Base-by-base conservation (phyloP, 441 rosid species). In the Macaranga tanarius region DNA sequence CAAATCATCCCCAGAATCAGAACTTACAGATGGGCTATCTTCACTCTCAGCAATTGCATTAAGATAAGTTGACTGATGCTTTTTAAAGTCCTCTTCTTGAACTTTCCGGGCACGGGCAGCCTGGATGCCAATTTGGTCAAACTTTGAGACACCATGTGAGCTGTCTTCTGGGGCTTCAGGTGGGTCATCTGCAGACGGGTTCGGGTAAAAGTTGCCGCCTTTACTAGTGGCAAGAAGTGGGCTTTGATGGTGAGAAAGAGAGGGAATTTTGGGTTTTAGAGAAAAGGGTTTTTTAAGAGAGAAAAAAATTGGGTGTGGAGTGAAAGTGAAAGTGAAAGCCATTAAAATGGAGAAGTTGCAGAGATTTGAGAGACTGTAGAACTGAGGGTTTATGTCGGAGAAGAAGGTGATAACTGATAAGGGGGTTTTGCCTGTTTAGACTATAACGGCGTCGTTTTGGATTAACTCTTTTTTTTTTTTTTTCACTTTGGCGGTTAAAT, bases 161-260 rank as follows among this genome's bases (percentile, higher is more conserved):
- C 84, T 28, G 97, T 91, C 99, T 55, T 92, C 97, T 0, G 93
- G 83, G 0, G 95, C 97, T 75, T 91, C 99, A 0, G 97, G 97
- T 0, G 97, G 99, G 77, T 95, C 99, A 65, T 89, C 90, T 64
- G 83, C 92, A 2, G 96, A 76, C 0, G 97, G 86, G 66, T 75
- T 82, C 7, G 98, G 96, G 72, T 86, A 83, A 16, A 82, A 88
- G 63, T 80, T 87, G 0, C 90, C 89, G 76, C 72, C 79, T 1
- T 80, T 86, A 7, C 86, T 84, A 11, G 80, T 77, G 19, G 87
- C 82, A 25, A 52, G 80, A 5, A 65, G 67, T 31, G 69, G 66
- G 55, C 1, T 64, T 3, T 3, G 74, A 47, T 76, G 23, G 64
- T 20, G 54, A 67, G 79, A 42, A 77, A 76, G 79, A 73, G 65